These are phyloP conservation scores for Stevia rebaudiana DNA, from an alignment of 140 eudicot species.

Conservation along the genomic window DNA sequence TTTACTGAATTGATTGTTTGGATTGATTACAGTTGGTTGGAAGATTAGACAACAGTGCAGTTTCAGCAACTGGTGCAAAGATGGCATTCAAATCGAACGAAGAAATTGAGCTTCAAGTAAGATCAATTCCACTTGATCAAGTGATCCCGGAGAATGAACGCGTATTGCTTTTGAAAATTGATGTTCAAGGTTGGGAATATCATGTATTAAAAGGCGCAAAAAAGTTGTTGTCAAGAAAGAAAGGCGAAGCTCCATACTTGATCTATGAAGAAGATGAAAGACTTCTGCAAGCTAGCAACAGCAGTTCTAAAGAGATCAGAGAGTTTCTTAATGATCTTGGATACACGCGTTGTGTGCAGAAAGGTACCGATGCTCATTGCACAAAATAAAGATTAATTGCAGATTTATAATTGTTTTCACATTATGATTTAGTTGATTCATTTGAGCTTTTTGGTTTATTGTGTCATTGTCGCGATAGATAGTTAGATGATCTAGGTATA, in stretches of 20 bases:
- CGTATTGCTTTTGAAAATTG: constrained; percentile 73
- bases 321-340: constrained; percentile 66
- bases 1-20: background rate
- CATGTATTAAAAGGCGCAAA: constrained; percentile 90
- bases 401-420: background rate
- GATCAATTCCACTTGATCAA: constrained; percentile 72
- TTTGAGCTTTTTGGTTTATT: constrained; percentile 1
- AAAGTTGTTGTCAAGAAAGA: constrained; percentile 73
- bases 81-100: constrained; percentile 96
- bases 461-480: background rate
- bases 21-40: constrained; percentile 68
- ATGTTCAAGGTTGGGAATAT: constrained; percentile 98
- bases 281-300: constrained; percentile 87
- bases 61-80: constrained; percentile 95
- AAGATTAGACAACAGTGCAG: constrained; percentile 93
- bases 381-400: constrained; percentile 36
- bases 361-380: constrained; percentile 98
- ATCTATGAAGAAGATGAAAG: constrained; percentile 97
- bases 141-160: constrained; percentile 60
- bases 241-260: constrained; percentile 82
- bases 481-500: constrained; percentile 6
- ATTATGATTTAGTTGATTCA: background rate
- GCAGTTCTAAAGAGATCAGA: constrained; percentile 69
- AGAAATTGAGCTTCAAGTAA: constrained; percentile 74
- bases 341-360: constrained; percentile 57